These are phyloP conservation scores for Hypericum perforatum DNA, from an alignment of 345 rosid genomes.

Conservation along the genomic window DNA sequence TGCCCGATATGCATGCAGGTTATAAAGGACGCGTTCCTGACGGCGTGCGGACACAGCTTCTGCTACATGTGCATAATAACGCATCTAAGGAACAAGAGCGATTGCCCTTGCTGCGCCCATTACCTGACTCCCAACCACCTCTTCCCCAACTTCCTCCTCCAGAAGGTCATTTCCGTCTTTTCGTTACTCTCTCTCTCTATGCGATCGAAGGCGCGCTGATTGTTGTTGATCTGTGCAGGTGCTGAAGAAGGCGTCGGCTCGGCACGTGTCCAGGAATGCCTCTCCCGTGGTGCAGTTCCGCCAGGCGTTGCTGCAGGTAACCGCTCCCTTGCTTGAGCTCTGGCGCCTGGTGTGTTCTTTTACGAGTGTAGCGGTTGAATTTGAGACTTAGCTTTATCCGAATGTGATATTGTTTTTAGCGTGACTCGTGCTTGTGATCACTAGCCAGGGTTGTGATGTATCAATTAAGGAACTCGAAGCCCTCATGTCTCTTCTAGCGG, in stretches of 20 bases:
- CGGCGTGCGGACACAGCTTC: slow-evolving; percentile 94
- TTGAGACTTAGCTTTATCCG: no score
- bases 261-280: slow-evolving; percentile 27
- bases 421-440: slow-evolving; percentile 19
- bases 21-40: slow-evolving; percentile 90
- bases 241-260: slow-evolving; percentile 38
- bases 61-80: slow-evolving; percentile 95
- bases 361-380: no score
- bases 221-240: slow-evolving; percentile 17
- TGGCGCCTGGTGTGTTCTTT: no score
- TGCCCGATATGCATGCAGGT: slow-evolving; percentile 99
- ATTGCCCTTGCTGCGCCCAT: slow-evolving; percentile 91
- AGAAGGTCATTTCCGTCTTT: slow-evolving; percentile 44
- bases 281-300: slow-evolving; percentile 39
- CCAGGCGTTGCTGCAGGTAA: slow-evolving; percentile 37
- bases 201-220: no score
- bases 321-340: no score
- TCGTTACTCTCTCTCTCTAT: neutral
- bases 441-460: slow-evolving; percentile 39
- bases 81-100: slow-evolving; percentile 82
- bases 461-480: slow-evolving; percentile 33
- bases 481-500: slow-evolving; percentile 25
- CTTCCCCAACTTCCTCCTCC: slow-evolving; percentile 79
- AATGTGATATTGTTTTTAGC: neutral
- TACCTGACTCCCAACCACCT: slow-evolving; percentile 68